Evolutionary conservation across 768 basidiomycete genomes (phyloP).

Genomic region (Auricularia cornea): DNA sequence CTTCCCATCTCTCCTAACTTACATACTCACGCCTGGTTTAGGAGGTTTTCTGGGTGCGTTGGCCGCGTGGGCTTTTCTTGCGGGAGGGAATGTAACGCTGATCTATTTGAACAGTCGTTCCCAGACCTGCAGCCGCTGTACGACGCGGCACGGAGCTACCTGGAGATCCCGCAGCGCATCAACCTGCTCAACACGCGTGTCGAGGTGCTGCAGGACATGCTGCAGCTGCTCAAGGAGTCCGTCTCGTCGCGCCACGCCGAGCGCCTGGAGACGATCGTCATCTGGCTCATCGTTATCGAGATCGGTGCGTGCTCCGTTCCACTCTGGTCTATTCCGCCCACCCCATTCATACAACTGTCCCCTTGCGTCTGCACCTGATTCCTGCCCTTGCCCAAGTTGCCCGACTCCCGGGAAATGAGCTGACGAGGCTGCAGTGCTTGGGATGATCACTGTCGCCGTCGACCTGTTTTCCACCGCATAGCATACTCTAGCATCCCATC

Average conservation of each 20-base stretch:
- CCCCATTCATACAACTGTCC: too few relatives aligned
- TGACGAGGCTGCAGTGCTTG: constrained; percentile 48
- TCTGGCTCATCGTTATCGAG: constrained; percentile 81
- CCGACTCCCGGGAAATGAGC: too few relatives aligned
- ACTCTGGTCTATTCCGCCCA: constrained; percentile 3
- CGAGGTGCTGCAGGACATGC: constrained; percentile 93
- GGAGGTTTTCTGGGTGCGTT: constrained; percentile 87
- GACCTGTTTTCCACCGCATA: constrained; percentile 39
- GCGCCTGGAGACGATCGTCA: constrained; percentile 87
- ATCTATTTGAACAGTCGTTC: constrained; percentile 52
- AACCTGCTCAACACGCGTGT: constrained; percentile 71
- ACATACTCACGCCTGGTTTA: too few relatives aligned
- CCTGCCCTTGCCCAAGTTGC: too few relatives aligned
- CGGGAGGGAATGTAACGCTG: too few relatives aligned
- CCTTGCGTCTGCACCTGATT: too few relatives aligned
- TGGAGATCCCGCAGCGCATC: constrained; percentile 91
- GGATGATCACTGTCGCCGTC: constrained; percentile 84
- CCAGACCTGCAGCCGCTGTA: constrained; percentile 94
- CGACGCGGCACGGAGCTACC: constrained; percentile 85
- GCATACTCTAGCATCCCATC: too few relatives aligned
- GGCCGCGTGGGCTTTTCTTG: too few relatives aligned
- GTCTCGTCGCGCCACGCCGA: constrained; percentile 88
- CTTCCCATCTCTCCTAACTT: constrained; percentile 6
- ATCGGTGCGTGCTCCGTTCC: constrained; percentile 53
- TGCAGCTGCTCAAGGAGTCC: constrained; percentile 88